phyloP scores from a whole-genome alignment of 2,329 filamentous ascomycete species.

The Paecilomyces dactylethromorphus region DNA sequence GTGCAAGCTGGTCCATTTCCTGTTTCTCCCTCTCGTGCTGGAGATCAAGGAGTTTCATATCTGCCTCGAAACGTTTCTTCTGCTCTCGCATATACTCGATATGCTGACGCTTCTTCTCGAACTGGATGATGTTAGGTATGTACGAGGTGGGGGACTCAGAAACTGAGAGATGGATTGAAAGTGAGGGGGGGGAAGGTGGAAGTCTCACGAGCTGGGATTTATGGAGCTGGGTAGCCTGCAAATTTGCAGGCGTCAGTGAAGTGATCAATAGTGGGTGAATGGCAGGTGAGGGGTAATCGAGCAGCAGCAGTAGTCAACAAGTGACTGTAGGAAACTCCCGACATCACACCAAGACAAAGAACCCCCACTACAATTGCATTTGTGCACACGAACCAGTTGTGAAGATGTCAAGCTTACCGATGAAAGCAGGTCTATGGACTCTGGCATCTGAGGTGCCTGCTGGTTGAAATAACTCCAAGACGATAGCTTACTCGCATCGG shows the following conservation, averaged over 20 bases:
- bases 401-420: conserved; percentile 38
- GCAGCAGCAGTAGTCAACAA: conserved; percentile 2
- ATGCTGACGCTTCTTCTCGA: conserved; percentile 89
- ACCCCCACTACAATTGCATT: neutral
- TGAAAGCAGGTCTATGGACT: conserved; percentile 48
- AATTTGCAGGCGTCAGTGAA: conserved; percentile 3
- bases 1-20: conserved; percentile 78
- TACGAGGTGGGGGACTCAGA: conserved; percentile 3
- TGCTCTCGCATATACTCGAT: conserved; percentile 88
- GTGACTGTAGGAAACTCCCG: neutral
- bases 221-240: conserved; percentile 18
- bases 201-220: conserved; percentile 17
- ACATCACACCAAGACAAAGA: neutral
- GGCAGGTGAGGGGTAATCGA: conserved; percentile 1
- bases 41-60: conserved; percentile 84
- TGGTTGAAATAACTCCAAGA: conserved; percentile 62
- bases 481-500: conserved; percentile 77
- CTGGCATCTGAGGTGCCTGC: conserved; percentile 47
- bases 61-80: conserved; percentile 80
- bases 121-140: conserved; percentile 44
- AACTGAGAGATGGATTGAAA: conserved; percentile 7
- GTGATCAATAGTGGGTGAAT: conserved; percentile 1
- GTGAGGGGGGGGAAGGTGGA: conserved; percentile 1
- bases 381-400: neutral
- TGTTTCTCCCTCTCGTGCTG: conserved; percentile 76